phyloP scores from a whole-genome alignment of 495 filamentous ascomycete genomes.

The Staphylotrichum longicolle region DNA sequence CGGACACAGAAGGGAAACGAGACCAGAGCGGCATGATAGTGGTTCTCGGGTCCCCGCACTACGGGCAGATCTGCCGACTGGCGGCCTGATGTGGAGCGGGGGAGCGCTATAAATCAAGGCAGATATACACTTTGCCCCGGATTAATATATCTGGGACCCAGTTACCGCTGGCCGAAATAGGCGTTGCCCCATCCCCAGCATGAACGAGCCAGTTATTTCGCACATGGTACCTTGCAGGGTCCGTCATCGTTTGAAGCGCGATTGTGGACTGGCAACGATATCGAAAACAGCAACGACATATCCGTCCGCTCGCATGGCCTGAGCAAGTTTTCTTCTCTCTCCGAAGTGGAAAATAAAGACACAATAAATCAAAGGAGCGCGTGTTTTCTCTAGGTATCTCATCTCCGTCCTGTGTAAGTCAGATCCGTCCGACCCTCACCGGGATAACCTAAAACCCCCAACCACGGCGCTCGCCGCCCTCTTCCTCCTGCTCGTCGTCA shows the following conservation, averaged over 20 bases:
- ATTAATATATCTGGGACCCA: constrained; percentile 19
- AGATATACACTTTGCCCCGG: constrained; percentile 4
- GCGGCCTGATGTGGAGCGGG: constrained; percentile 6
- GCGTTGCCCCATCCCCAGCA: neutral
- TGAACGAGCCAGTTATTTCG: neutral
- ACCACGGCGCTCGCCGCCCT: constrained; percentile 10
- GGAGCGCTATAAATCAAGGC: constrained; percentile 7
- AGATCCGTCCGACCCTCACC: too few species aligned
- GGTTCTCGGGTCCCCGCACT: constrained; percentile 1
- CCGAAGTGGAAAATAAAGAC: neutral
- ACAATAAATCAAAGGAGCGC: neutral
- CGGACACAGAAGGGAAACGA: neutral
- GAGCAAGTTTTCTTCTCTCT: neutral
- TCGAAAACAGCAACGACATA: neutral
- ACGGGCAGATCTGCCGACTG: constrained; percentile 8
- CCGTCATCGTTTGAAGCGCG: too few species aligned
- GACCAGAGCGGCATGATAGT: neutral
- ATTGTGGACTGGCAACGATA: too few species aligned
- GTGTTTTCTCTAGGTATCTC: neutral
- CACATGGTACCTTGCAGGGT: too few species aligned
- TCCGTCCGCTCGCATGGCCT: neutral
- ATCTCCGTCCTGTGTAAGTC: neutral
- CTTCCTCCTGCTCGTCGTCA: constrained; percentile 10
- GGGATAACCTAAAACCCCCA: constrained; percentile 8
- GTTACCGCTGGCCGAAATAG: constrained; percentile 3